Evolutionary conservation across 441 rosid genomes (phyloP).

Genomic region (Jatropha podagrica): DNA sequence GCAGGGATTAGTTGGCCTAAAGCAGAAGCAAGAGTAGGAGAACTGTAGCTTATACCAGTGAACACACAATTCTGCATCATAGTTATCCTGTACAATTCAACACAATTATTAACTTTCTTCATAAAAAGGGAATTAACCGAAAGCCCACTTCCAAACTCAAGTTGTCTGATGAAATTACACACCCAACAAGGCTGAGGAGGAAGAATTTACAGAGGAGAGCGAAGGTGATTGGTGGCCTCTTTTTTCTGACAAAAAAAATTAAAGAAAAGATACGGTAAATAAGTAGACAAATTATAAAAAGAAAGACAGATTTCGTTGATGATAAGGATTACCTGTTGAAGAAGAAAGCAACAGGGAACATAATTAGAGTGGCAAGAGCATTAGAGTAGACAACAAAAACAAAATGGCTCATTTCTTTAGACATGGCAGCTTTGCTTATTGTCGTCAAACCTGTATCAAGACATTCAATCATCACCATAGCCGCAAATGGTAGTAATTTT

Average conservation of each 20-base stretch:
- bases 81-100: conserved; percentile 30
- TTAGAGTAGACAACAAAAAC: conserved; percentile 42
- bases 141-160: conserved; percentile 9
- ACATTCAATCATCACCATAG: conserved; percentile 30
- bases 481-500: conserved; percentile 32
- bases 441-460: conserved; percentile 34
- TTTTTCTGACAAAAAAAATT: conserved; percentile 24
- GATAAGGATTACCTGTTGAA: conserved; percentile 25
- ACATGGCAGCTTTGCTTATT: conserved; percentile 42
- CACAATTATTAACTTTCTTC: background rate
- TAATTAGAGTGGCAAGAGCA: conserved; percentile 35
- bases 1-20: conserved; percentile 37
- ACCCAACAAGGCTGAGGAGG: conserved; percentile 52
- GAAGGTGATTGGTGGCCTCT: conserved; percentile 38
- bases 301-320: conserved; percentile 7
- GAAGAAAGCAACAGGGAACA: conserved; percentile 33
- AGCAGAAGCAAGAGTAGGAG: conserved; percentile 46
- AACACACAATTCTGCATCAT: conserved; percentile 38
- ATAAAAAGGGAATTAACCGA: background rate
- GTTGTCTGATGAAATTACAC: background rate
- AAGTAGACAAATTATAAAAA: background rate
- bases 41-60: conserved; percentile 40
- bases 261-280: background rate
- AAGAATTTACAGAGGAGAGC: conserved; percentile 49
- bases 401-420: conserved; percentile 37